phyloP scores from a whole-genome alignment of 1,139 yeast genomes.

The Meyerozyma carpophila region DNA sequence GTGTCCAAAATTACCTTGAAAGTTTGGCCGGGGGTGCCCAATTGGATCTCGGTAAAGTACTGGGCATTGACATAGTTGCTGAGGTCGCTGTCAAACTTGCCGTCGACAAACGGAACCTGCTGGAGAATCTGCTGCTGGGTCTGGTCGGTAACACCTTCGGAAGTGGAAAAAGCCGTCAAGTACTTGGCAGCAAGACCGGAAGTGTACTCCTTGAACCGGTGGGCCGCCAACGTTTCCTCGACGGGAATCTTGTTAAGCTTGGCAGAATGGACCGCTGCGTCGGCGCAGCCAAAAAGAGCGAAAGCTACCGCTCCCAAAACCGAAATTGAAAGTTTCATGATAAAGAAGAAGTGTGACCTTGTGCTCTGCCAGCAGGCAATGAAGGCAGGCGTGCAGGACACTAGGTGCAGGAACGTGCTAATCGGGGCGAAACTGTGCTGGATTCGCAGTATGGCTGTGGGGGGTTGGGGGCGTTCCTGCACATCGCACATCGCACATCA shows the following conservation, averaged over 20 bases:
- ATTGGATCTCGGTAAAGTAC: conserved; percentile 80
- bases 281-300: conserved; percentile 40
- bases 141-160: conserved; percentile 13
- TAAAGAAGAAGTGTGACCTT: background rate
- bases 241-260: conserved; percentile 59
- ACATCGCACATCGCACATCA: too few species aligned
- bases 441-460: background rate
- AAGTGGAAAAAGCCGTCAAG: conserved; percentile 47
- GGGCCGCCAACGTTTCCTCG: conserved; percentile 57
- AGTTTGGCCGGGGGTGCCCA: conserved; percentile 90
- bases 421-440: background rate
- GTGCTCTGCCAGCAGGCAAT: background rate
- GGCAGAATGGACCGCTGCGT: conserved; percentile 61
- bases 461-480: too few species aligned
- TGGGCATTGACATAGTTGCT: conserved; percentile 93
- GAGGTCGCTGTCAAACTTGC: conserved; percentile 59
- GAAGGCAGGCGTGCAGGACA: background rate
- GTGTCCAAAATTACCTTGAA: conserved; percentile 92
- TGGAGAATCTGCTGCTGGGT: background rate
- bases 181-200: conserved; percentile 72
- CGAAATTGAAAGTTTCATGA: conserved; percentile 24
- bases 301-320: conserved; percentile 47
- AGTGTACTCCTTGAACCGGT: conserved; percentile 59
- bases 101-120: conserved; percentile 41
- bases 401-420: background rate